Conservation (phyloP, 768 basidiomycete genomes). For the Lenzites betulinus region DNA sequence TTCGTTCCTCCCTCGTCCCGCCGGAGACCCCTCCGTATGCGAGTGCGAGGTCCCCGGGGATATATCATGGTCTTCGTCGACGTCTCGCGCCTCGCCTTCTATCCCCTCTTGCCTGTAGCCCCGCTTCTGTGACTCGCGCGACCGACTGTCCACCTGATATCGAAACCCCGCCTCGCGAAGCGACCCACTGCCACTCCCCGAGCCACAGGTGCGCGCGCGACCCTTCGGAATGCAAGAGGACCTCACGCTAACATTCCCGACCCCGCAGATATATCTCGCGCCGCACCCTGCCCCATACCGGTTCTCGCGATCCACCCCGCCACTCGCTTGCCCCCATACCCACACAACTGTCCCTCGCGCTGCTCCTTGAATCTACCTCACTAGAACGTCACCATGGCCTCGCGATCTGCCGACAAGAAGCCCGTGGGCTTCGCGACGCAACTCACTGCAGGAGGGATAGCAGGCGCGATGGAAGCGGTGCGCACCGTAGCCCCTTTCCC, state of each 20-base stretch:
- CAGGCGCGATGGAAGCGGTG: constrained; percentile 92
- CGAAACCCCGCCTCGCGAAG: not conserved
- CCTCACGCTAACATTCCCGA: not conserved
- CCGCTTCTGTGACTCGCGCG: not conserved
- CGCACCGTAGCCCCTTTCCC: constrained; percentile 29
- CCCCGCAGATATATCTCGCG: not conserved
- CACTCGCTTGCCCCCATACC: too few species aligned
- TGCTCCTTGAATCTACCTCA: not conserved
- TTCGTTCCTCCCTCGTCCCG: not conserved
- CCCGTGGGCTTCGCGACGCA: constrained; percentile 86
- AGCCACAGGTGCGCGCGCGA: too few species aligned
- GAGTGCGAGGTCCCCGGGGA: constrained; percentile 4
- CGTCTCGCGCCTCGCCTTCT: not conserved
- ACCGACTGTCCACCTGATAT: not conserved
- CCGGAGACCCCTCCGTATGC: constrained; percentile 2
- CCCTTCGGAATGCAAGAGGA: not conserved
- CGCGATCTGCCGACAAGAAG: constrained; percentile 53
- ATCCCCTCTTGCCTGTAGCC: not conserved
- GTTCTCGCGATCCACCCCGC: too few species aligned
- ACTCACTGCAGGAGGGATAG: constrained; percentile 91
- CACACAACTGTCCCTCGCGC: too few species aligned
- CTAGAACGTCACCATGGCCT: constrained; percentile 11
- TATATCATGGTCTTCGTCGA: not conserved
- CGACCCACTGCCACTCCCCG: too few species aligned
- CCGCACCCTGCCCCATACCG: not conserved